Percentiles rank a stretch among this genome's conserved stretches.
Evolutionary conservation across 1,139 yeast species (phyloP).

Genomic region (Blastobotrys malaysiensis): DNA sequence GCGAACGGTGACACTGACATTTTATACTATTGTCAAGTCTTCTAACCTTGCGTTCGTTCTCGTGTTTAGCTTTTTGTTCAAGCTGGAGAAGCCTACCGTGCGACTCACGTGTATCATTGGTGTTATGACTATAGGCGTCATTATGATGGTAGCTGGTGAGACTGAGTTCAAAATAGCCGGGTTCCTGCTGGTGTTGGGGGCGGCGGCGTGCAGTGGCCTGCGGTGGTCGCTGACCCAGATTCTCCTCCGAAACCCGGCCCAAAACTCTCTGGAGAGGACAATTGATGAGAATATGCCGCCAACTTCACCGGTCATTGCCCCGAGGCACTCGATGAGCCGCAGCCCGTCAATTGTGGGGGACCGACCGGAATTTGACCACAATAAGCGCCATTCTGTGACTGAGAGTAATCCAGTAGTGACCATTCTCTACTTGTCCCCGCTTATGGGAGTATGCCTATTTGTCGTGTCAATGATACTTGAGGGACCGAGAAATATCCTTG

Average conservation of each 20-base stretch:
- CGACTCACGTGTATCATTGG: conserved; percentile 61
- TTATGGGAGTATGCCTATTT: conserved; percentile 63
- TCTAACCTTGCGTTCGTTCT: conserved; percentile 82
- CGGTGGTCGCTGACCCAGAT: conserved; percentile 95
- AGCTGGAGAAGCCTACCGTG: conserved; percentile 66
- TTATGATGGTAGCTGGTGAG: conserved; percentile 72
- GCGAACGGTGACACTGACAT: conserved; percentile 68
- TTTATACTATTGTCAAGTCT: conserved; percentile 91
- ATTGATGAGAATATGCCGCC: not conserved
- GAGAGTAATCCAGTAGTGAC: conserved; percentile 68
- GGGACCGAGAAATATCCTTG: conserved; percentile 51
- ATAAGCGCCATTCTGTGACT: conserved; percentile 4
- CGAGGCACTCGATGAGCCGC: not conserved
- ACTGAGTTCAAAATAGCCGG: conserved; percentile 47
- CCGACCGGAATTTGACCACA: not conserved
- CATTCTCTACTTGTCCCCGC: conserved; percentile 76
- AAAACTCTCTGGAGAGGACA: not conserved
- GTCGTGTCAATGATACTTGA: conserved; percentile 59
- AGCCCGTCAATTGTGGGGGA: not conserved
- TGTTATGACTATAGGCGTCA: conserved; percentile 76
- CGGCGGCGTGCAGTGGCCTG: conserved; percentile 80
- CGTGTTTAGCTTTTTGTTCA: conserved; percentile 75
- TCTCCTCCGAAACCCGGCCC: conserved; percentile 50
- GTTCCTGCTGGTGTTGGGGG: conserved; percentile 63
- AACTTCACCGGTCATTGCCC: not conserved